phyloP scores from a whole-genome alignment of 768 basidiomycete species.

The Kwoniella sp. region DNA sequence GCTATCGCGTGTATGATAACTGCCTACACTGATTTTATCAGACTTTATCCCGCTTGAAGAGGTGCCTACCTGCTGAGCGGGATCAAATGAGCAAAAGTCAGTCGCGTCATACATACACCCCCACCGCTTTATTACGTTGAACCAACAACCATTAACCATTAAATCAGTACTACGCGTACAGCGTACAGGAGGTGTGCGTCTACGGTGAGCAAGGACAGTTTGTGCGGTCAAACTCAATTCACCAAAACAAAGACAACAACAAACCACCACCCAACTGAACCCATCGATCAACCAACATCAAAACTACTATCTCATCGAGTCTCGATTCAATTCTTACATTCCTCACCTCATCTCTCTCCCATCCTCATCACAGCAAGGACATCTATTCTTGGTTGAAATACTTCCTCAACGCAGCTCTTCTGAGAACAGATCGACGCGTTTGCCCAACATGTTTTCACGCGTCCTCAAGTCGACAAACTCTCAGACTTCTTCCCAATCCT shows the following conservation, averaged over 20 bases:
- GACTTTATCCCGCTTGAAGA: conserved; percentile 20
- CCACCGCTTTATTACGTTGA: conserved; percentile 3
- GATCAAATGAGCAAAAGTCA: conserved; percentile 20
- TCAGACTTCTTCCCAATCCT: conserved; percentile 29
- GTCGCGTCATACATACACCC: conserved; percentile 17
- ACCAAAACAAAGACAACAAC: conserved; percentile 15
- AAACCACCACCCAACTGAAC: too few species aligned
- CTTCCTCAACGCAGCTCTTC: too few species aligned
- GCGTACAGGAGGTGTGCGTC: too few species aligned
- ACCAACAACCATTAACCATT: too few species aligned
- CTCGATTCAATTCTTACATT: neutral
- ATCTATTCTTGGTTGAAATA: too few species aligned
- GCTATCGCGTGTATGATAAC: conserved; percentile 9
- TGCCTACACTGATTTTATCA: conserved; percentile 3
- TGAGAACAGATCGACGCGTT: neutral
- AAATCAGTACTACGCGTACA: too few species aligned
- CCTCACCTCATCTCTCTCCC: too few species aligned
- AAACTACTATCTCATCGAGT: neutral
- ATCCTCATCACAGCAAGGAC: too few species aligned
- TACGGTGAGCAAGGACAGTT: conserved; percentile 1
- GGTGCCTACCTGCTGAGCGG: conserved; percentile 3
- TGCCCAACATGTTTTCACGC: conserved; percentile 50
- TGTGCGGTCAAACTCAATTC: conserved; percentile 11
- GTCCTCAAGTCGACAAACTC: conserved; percentile 48
- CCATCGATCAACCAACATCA: neutral